Percentiles rank a stretch among this genome's conserved stretches.
phyloP scores from a whole-genome alignment of 2,329 filamentous ascomycete species.

The Knoxdaviesia proteae region DNA sequence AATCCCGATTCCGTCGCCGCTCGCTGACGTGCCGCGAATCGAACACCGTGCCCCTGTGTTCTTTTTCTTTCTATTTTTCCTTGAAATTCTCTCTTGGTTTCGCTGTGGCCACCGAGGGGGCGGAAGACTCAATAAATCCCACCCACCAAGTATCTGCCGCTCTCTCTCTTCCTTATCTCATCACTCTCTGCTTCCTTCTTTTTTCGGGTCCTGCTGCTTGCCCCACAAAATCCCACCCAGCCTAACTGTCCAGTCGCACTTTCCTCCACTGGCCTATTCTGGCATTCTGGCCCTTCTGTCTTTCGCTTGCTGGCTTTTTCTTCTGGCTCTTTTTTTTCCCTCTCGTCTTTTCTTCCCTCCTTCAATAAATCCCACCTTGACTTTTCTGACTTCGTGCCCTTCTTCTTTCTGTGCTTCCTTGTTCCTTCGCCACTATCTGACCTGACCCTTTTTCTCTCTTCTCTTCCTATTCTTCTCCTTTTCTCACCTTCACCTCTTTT shows the following conservation, averaged over 20 bases:
- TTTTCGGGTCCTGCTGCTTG: neutral
- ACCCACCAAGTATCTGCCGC: no score
- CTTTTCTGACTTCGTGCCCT: neutral
- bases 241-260: no score
- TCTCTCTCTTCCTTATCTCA: neutral
- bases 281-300: neutral
- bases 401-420: neutral
- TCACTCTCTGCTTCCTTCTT: neutral
- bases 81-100: no score
- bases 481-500: neutral
- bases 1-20: neutral
- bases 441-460: neutral
- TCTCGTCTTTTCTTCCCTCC: neutral
- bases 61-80: no score
- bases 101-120: no score
- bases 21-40: no score
- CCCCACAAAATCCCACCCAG: no score
- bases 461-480: slow-evolving; percentile 1
- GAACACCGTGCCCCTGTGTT: no score
- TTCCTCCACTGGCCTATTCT: neutral
- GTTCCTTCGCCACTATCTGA: neutral
- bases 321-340: neutral
- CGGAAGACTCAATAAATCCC: no score
- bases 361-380: neutral
- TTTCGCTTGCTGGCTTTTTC: neutral